Evolutionary conservation across 495 filamentous ascomycete species (phyloP), one percentile per base, ranked within the genome.

Genomic region (Podospora sp.): DNA sequence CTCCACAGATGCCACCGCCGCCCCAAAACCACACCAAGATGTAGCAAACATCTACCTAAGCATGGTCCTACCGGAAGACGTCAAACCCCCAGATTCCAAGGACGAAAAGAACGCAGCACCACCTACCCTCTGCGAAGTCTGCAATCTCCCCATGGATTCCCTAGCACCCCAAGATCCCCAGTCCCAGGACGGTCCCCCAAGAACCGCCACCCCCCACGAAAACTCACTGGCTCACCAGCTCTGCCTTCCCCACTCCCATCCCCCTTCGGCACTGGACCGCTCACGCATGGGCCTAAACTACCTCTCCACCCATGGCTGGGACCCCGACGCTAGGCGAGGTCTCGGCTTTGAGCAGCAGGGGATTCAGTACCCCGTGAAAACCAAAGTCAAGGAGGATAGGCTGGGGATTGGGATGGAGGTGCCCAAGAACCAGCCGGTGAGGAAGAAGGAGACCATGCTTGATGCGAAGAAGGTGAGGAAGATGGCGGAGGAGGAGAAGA

Each of bases 231-330:
- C 90, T 0, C 93, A 97, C 71, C 93, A 97, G 81, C 80, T 92
- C 52, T 91, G 88, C 69, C 84, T 97, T 1, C 71, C 83, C 18
- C 92, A 97, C 72, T 93, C 92, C 0, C 87, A 93, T 70, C 92
- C 93, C 0, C 94, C 94, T 1, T 96, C 93, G 0, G 85, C 90
- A 63, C 78, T 97, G 1, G 90, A 96, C 75, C 89, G 94, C n/a
- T 84, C 82, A 2, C 85, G 91, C 40, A 87, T 87, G 76, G 94
- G 94, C 0, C 82, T 98, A 8, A 83, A 85, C 63, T 89, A 91
- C 59, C 86, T 98, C 2, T 83, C 89, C 33, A 82, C 87, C 0
- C 88, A 92, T 68, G 94, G 94, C 46, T 98, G 92, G 91, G 91
- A 97, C 75, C 93, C 91, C 0, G 93, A 98, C 77, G 83, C 86